Base-by-base conservation (phyloP, 139 green algal species). In the Micractinium conductrix region DNA sequence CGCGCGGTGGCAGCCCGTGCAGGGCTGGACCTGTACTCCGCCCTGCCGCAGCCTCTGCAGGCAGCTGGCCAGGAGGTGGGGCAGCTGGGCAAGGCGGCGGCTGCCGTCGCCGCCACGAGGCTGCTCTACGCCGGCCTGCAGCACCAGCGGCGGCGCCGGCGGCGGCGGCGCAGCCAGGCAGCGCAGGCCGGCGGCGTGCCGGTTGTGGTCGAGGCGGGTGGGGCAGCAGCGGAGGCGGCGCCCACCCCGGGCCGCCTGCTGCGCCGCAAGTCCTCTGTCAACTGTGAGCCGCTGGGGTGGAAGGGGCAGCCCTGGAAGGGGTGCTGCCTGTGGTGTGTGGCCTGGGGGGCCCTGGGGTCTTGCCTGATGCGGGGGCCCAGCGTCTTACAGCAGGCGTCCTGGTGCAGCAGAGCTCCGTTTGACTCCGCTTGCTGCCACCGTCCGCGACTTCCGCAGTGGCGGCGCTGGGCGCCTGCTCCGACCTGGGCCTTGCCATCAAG, bases 181-280 rank as follows among this genome's bases (percentile, higher is more conserved):
- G 48, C 48, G 48, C 10, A 26, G n/a, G 55, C 4, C 55, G 19
- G 55, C 55, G 19, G 55, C 55, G 55, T 30, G 24, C 17, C 24
- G 53, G 53, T 19, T 19, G 53, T 21, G 53, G 53, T 22, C 53
- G 53, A 62, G 53, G 8, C 19, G 53, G 53, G 19, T 24, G 19
- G 35, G 60, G 60, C 62, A 42, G n/a, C 1, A 8, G 62, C 30
- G 17, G 24, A 35, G 4, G 17, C 22, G 3, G 60, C 4, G 21
- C 68, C 68, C 33, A 19, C 74, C 3, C 6, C 37, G 0, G 53
- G 53, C 75, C 75, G 75, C 55, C 75, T 81, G 24, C 75, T 71
- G 75, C 75, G 75, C 26, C 75, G 40, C 75, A 81, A 50, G 53
- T 81, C 75, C 4, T 70, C 75, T 4, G 75, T 81, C 37, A 81